Evolutionary conservation across 2,329 filamentous ascomycete species (phyloP), one percentile per base, ranked within the genome.

Genomic region (Nemania serpens): DNA sequence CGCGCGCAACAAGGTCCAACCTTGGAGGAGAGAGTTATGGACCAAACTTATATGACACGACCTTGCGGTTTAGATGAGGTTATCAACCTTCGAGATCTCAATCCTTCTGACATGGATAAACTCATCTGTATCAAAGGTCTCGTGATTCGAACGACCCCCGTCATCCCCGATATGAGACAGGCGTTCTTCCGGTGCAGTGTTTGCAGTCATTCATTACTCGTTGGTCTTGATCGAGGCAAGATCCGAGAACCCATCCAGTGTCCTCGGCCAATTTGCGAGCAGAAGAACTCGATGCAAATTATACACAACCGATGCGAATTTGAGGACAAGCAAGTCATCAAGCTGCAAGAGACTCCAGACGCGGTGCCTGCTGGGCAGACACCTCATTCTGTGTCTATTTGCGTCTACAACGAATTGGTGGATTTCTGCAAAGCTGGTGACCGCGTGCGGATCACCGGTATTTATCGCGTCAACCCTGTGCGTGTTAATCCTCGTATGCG

Each of bases 121-220:
- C 85, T 99, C 66, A 89, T 99, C 67, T 91, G 89, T 67, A 89
- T 99, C 77, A 99, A 98, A 77, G 95, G 95, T 47, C 83, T 99
- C 15, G 95, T 99, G 62, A 99, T 99, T 71, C 88, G 95, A 64
- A 91, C 95, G 2, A 98, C 95, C 0, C 93, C 95, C 0, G 91
- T 99, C 66, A 98, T 99, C 66, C 95, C 95, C 0, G 95, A 99
- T 71, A 99, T 99, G 96, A 97, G 96, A 78, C 91, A 97, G 74
- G 95, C 95, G 0, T 97, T 97, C 79, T 99, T 99, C 85, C 90
- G 91, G 65, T 99, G 95, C 78, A 91, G 92, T 60, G 87, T 94
- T 25, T 99, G 95, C 78, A 92, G 93, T 71, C 92, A 97, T 76
- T 94, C 91, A 3, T 87, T 96, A 63, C 91, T 90, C 65, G 92